Percentiles rank a stretch among this genome's conserved stretches.
These are phyloP conservation scores for Cordyceps javanica DNA, from an alignment of 2,329 filamentous ascomycete species.

Conservation along the genomic window DNA sequence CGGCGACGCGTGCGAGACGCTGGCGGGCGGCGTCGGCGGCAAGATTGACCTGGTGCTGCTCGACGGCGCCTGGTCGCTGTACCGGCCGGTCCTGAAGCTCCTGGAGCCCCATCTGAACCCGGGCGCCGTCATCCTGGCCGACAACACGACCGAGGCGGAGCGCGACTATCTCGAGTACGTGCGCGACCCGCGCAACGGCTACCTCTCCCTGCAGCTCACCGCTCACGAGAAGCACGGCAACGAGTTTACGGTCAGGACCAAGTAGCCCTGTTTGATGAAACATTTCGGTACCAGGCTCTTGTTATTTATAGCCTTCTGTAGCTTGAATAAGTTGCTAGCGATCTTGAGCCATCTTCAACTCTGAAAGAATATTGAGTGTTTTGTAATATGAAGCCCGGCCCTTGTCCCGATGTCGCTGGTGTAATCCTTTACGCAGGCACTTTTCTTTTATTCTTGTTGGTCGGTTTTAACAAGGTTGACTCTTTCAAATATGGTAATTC, in stretches of 20 bases:
- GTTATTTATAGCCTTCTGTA: no score
- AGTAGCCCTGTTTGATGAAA: no score
- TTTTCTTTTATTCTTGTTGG: no score
- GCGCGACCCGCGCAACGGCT: background rate
- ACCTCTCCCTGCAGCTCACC: background rate
- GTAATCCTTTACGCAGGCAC: no score
- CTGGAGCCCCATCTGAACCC: background rate
- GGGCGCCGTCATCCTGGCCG: background rate
- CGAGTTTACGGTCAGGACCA: background rate
- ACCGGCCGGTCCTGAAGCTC: background rate
- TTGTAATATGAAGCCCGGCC: no score
- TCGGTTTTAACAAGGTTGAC: no score
- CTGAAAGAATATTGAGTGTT: no score
- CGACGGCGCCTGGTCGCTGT: slow-evolving; percentile 1
- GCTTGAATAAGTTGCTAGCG: no score
- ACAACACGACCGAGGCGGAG: background rate
- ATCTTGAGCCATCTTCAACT: no score
- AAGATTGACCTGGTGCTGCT: background rate
- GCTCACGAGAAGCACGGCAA: background rate
- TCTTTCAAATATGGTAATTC: no score
- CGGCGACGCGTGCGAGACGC: background rate
- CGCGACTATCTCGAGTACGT: background rate
- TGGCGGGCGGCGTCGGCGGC: background rate
- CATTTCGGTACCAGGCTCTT: no score
- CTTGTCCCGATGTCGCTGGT: no score